Evolutionary conservation across 345 rosid genomes (phyloP).

Genomic region (Aegle marmelos): DNA sequence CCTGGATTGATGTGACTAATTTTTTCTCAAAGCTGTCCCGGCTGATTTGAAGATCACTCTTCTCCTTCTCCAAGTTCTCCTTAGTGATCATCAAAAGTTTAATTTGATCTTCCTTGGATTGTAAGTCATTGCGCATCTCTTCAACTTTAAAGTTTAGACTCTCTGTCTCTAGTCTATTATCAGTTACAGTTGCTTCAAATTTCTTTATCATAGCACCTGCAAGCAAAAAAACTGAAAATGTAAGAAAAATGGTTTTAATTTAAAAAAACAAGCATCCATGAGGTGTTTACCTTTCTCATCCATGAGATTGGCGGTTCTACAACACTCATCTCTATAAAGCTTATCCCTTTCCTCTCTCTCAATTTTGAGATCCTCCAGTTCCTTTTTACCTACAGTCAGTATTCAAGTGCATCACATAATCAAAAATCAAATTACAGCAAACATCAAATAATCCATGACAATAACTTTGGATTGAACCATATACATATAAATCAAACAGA

Average conservation of each 20-base stretch:
- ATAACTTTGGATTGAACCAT: background rate
- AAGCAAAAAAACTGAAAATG: constrained; percentile 1
- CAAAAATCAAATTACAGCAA: constrained; percentile 8
- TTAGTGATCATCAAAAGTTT: constrained; percentile 39
- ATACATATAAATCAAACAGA: constrained; percentile 3
- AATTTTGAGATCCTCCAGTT: constrained; percentile 56
- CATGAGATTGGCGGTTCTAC: constrained; percentile 42
- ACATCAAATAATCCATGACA: background rate
- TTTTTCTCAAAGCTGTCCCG: constrained; percentile 44
- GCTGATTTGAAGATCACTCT: constrained; percentile 45
- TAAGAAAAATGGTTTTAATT: background rate
- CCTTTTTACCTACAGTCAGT: constrained; percentile 52
- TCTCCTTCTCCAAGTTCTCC: constrained; percentile 60
- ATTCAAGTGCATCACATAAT: constrained; percentile 15
- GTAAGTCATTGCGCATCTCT: constrained; percentile 44
- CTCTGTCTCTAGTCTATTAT: constrained; percentile 40
- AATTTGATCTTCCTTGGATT: constrained; percentile 58
- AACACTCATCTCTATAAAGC: constrained; percentile 42
- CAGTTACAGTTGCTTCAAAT: constrained; percentile 42
- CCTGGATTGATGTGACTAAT: constrained; percentile 42
- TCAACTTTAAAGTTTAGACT: constrained; percentile 55
- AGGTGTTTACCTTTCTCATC: constrained; percentile 59
- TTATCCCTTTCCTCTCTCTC: constrained; percentile 56
- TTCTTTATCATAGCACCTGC: constrained; percentile 60
- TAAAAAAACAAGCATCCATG: too few relatives aligned